Percentiles rank a stretch among this genome's conserved stretches.
Evolutionary conservation across 1,284 basidiomycete species (phyloP).

Genomic region (Trichosporon ovoides): DNA sequence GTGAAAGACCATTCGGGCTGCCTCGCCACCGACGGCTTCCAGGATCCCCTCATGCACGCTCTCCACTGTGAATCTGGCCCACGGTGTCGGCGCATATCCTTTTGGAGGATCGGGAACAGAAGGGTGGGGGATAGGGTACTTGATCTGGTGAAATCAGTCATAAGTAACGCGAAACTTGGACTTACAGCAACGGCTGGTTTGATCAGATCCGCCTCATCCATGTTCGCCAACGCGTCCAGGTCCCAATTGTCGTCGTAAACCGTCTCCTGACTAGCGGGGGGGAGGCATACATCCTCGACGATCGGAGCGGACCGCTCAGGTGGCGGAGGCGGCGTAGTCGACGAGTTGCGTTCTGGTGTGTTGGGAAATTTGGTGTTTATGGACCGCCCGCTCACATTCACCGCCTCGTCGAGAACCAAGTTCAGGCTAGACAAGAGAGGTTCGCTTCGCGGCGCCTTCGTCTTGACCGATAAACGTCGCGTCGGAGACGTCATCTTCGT

Average conservation of each 20-base stretch:
- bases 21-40: not conserved
- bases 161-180: not conserved
- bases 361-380: not conserved
- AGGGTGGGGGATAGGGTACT: slow-evolving; percentile 37
- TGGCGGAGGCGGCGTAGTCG: not conserved
- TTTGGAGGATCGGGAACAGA: slow-evolving; percentile 27
- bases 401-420: not conserved
- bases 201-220: slow-evolving; percentile 31
- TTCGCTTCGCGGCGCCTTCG: not conserved
- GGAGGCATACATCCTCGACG: not conserved
- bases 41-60: slow-evolving; percentile 28
- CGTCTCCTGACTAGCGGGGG: slow-evolving; percentile 5
- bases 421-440: not conserved
- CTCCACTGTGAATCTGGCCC: slow-evolving; percentile 33
- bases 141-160: slow-evolving; percentile 19
- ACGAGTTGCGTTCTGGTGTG: not conserved
- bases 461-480: not conserved
- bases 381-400: not conserved
- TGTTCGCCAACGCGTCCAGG: slow-evolving; percentile 29
- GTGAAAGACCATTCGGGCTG: not conserved
- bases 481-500: not conserved
- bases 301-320: not conserved
- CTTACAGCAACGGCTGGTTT: slow-evolving; percentile 14
- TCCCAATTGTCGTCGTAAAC: slow-evolving; percentile 40
- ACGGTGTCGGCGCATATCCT: slow-evolving; percentile 34